Conservation (phyloP, 371 early-diverging fungal species). For the Homolaphlyctis polyrhiza region DNA sequence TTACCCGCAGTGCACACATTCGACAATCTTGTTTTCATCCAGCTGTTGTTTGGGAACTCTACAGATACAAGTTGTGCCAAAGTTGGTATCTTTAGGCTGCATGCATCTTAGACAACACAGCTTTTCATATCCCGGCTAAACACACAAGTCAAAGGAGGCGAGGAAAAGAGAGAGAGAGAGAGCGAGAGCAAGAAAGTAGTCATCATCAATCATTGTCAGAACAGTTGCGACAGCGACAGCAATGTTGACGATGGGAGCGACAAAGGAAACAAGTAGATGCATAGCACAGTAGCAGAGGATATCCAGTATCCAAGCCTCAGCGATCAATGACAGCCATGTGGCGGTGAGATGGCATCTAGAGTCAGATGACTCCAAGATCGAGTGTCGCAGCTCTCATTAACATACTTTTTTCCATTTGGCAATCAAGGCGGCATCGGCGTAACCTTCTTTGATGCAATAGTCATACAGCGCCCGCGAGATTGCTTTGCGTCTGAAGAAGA, state of each 20-base stretch:
- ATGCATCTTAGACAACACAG: slow-evolving; percentile 97
- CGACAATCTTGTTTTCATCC: slow-evolving; percentile 81
- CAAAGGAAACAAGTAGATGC: no score
- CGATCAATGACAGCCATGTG: no score
- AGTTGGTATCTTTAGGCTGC: slow-evolving; percentile 95
- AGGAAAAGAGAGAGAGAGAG: no score
- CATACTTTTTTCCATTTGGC: slow-evolving; percentile 96
- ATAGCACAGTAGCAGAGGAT: no score
- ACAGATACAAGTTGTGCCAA: slow-evolving; percentile 97
- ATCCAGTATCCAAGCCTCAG: no score
- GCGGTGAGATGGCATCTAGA: no score
- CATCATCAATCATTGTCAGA: no score
- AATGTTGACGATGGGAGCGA: no score
- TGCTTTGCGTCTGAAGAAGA: slow-evolving; percentile 90
- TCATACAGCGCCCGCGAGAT: slow-evolving; percentile 91
- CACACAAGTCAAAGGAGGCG: no score
- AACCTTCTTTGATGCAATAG: slow-evolving; percentile 83
- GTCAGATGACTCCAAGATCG: no score
- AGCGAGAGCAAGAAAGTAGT: no score
- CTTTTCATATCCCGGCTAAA: slow-evolving; percentile 92
- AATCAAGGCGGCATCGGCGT: slow-evolving; percentile 92
- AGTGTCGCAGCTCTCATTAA: no score
- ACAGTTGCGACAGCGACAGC: neutral
- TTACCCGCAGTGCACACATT: slow-evolving; percentile 93
- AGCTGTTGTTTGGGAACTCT: slow-evolving; percentile 92